Conservation (phyloP, 345 rosid species). For the Microthlaspi erraticum region DNA sequence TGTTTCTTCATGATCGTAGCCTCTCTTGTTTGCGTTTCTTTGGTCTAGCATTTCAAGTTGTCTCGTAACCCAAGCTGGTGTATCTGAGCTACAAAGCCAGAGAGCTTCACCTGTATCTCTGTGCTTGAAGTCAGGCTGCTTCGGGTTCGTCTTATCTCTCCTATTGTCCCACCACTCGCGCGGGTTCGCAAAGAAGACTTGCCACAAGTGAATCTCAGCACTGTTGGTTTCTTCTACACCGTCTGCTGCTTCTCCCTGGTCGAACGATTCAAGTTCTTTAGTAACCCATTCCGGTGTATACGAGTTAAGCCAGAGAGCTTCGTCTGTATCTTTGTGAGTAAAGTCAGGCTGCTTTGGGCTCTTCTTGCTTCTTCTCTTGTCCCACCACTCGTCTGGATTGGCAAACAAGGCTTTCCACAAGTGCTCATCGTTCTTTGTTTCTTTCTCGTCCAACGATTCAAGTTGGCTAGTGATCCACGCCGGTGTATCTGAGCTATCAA, state of each 20-base stretch:
- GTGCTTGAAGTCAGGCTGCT: constrained; percentile 76
- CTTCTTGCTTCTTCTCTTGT: constrained; percentile 62
- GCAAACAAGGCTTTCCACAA: constrained; percentile 76
- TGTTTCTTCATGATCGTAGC: constrained; percentile 24
- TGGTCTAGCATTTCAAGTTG: constrained; percentile 66
- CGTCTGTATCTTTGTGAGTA: constrained; percentile 69
- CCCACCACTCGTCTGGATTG: constrained; percentile 83
- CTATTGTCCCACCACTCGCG: constrained; percentile 91
- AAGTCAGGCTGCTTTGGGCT: constrained; percentile 64
- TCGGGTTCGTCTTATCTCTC: constrained; percentile 52
- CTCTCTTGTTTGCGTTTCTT: constrained; percentile 44
- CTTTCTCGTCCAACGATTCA: constrained; percentile 40
- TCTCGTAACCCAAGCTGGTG: constrained; percentile 72
- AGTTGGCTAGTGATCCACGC: constrained; percentile 70
- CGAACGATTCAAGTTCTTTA: constrained; percentile 49
- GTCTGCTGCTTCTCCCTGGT: constrained; percentile 46
- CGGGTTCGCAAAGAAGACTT: constrained; percentile 68
- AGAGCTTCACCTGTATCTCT: constrained; percentile 72
- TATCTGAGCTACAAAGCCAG: constrained; percentile 57
- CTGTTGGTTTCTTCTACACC: constrained; percentile 9
- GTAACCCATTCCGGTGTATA: constrained; percentile 70
- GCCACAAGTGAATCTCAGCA: constrained; percentile 65
- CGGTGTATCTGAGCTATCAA: constrained; percentile 52
- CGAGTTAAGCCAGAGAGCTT: constrained; percentile 68
- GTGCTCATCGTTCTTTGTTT: constrained; percentile 20